Conservation (phyloP, 495 filamentous ascomycete genomes). For the Penicillium crystallinum region DNA sequence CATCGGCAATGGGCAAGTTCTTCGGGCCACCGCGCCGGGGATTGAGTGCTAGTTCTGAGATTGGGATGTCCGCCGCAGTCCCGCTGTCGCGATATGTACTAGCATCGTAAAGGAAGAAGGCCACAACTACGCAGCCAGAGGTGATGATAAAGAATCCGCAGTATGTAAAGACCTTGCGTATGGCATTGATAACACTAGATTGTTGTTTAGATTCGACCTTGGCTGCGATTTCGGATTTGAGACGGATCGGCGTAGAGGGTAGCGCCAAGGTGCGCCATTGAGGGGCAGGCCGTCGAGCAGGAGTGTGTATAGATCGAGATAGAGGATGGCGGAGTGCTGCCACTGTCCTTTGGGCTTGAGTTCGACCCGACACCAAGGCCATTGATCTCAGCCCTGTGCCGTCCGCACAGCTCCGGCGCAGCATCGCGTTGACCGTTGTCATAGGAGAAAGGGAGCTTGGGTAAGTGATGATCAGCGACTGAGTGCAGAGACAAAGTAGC, state of each 20-base stretch:
- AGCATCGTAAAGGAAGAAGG: conserved; percentile 93
- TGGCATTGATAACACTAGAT: conserved; percentile 13
- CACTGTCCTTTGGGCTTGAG: conserved; percentile 13
- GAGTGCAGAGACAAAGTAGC: conserved; percentile 10
- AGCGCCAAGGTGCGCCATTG: conserved; percentile 26
- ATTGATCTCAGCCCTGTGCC: conserved; percentile 29
- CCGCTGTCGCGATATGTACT: conserved; percentile 74
- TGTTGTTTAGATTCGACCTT: conserved; percentile 5
- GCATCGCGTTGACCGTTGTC: conserved; percentile 33
- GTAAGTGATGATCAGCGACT: conserved; percentile 14
- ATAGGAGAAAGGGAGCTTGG: conserved; percentile 7
- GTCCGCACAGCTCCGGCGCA: conserved; percentile 35
- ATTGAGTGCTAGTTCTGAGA: conserved; percentile 75
- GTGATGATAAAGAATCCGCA: conserved; percentile 56
- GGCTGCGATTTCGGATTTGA: conserved; percentile 24
- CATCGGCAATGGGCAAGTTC: conserved; percentile 87
- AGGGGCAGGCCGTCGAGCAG: conserved; percentile 18
- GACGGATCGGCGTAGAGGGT: conserved; percentile 17
- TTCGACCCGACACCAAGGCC: conserved; percentile 21
- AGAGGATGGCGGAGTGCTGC: conserved; percentile 8
- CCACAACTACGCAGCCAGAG: conserved; percentile 53
- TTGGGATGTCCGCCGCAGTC: conserved; percentile 63
- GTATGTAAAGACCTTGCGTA: conserved; percentile 49
- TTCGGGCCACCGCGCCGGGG: conserved; percentile 88
- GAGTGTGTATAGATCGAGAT: conserved; percentile 20